Conservation (phyloP, 1,284 basidiomycete genomes). For the Fomes fomentarius region DNA sequence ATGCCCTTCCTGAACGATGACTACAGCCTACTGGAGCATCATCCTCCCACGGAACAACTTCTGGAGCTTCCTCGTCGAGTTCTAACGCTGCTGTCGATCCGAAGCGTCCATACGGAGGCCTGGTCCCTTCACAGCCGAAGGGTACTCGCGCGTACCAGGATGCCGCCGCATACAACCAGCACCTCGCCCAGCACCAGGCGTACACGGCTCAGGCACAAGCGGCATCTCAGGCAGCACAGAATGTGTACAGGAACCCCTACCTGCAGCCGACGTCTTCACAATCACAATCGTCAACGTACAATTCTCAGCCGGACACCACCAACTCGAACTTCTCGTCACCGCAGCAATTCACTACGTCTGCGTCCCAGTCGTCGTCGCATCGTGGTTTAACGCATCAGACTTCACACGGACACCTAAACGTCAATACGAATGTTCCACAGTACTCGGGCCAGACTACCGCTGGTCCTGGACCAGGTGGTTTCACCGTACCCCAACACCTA, state of each 20-base stretch:
- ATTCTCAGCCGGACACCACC: conserved; percentile 27
- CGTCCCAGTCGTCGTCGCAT: conserved; percentile 32
- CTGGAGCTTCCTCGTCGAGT: conserved; percentile 9
- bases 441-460: conserved; percentile 43
- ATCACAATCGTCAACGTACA: conserved; percentile 31
- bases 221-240: conserved; percentile 65
- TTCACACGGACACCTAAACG: conserved; percentile 51
- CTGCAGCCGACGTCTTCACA: conserved; percentile 50
- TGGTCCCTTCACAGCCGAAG: conserved; percentile 81
- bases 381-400: conserved; percentile 46
- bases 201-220: conserved; percentile 85
- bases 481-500: conserved; percentile 39
- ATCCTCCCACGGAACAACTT: conserved; percentile 28
- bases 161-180: conserved; percentile 93
- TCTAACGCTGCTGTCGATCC: conserved; percentile 49
- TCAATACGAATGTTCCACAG: conserved; percentile 43
- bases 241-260: conserved; percentile 75
- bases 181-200: conserved; percentile 91
- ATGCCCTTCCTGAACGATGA: conserved; percentile 14
- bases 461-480: conserved; percentile 26
- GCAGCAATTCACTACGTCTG: conserved; percentile 36
- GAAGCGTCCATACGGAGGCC: conserved; percentile 93
- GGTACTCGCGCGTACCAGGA: conserved; percentile 88
- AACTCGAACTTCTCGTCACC: conserved; percentile 32
- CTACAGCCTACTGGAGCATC: conserved; percentile 50